Evolutionary conservation across 2,329 filamentous ascomycete genomes (phyloP).

Genomic region (Hypoxylon sp.): DNA sequence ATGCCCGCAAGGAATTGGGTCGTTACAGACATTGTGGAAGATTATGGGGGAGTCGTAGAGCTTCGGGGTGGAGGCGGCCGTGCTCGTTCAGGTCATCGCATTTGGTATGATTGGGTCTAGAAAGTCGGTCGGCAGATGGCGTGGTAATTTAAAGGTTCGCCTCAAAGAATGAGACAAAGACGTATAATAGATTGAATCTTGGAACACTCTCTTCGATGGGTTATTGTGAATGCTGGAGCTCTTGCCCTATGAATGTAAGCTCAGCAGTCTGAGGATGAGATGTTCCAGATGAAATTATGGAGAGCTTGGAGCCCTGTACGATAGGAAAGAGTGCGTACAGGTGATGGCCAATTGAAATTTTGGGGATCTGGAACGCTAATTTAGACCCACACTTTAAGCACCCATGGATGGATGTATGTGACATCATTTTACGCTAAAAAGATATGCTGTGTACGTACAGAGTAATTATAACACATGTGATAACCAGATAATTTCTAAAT

Average conservation of each 20-base stretch:
- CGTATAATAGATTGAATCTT: background rate
- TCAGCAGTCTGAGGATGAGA: background rate
- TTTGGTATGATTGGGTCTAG: background rate
- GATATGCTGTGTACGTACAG: background rate
- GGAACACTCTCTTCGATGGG: background rate
- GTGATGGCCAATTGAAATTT: conserved; percentile 17
- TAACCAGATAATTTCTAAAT: conserved; percentile 2
- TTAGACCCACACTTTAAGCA: conserved; percentile 2
- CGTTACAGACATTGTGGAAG: conserved; percentile 70
- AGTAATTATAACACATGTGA: conserved; percentile 8
- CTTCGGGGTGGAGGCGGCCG: conserved; percentile 7
- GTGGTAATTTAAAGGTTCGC: background rate
- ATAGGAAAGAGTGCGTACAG: no score
- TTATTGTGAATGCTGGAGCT: background rate
- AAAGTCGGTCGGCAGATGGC: background rate
- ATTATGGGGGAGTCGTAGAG: conserved; percentile 1
- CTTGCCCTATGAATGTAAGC: conserved; percentile 3
- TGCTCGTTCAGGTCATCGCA: conserved; percentile 27
- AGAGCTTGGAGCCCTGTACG: background rate
- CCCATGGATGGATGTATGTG: conserved; percentile 12
- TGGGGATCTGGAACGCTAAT: conserved; percentile 23
- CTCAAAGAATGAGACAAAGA: background rate
- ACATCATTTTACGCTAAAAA: conserved; percentile 31
- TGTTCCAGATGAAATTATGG: conserved; percentile 17
- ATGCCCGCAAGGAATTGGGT: conserved; percentile 78